Evolutionary conservation across 176 grass and related monocot species (phyloP).

Genomic region (Elaeis guineensis): DNA sequence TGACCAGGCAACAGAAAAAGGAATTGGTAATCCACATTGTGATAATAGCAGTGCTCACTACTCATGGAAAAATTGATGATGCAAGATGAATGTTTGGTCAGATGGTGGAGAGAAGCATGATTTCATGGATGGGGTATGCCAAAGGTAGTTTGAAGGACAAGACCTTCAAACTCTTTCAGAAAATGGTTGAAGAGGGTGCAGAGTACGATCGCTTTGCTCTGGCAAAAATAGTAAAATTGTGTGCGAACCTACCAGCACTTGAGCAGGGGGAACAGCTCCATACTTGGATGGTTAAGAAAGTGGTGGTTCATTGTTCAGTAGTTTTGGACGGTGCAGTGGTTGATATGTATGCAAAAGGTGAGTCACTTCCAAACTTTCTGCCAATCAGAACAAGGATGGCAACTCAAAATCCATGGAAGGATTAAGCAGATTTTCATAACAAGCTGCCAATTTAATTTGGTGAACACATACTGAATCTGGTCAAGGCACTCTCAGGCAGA

Average conservation of each 20-base stretch:
- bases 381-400: too few relatives aligned
- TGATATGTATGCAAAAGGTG: slow-evolving; percentile 30
- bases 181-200: neutral
- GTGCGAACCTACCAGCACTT: neutral
- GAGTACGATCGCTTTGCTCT: neutral
- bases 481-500: too few relatives aligned
- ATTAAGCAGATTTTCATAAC: too few relatives aligned
- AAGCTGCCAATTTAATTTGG: too few relatives aligned
- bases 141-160: neutral
- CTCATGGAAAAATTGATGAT: neutral
- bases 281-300: neutral
- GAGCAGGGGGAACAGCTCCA: slow-evolving; percentile 2
- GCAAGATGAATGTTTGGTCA: slow-evolving; percentile 2
- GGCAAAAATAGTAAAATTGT: neutral
- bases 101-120: slow-evolving; percentile 6
- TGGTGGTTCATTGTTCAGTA: neutral
- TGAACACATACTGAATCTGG: too few relatives aligned
- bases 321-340: slow-evolving; percentile 10
- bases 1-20: neutral
- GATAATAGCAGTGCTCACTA: neutral
- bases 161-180: neutral
- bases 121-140: slow-evolving; percentile 9
- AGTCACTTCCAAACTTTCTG: too few relatives aligned
- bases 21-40: slow-evolving; percentile 2
- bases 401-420: too few relatives aligned